A percentile compares a stretch with the other conserved stretches of the same genome.
These are phyloP conservation scores for Calonectria hawksworthii DNA, from an alignment of 2,329 filamentous ascomycete genomes.

Conservation along the genomic window DNA sequence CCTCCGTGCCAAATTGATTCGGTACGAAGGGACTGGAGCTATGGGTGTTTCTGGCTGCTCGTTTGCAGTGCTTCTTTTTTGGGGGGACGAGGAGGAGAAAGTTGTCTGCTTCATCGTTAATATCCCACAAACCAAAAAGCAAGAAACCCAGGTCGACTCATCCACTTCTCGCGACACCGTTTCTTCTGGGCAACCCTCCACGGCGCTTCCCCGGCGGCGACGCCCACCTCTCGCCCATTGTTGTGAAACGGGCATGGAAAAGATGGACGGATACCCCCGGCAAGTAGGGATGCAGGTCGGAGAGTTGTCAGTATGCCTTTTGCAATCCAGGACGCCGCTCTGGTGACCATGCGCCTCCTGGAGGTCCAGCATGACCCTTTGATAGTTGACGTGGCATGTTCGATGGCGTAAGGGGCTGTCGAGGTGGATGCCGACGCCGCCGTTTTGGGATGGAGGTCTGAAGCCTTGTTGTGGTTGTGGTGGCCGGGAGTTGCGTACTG, in stretches of 20 bases:
- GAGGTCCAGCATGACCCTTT: constrained; percentile 23
- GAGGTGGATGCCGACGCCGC: constrained; percentile 2
- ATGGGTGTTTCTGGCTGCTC: not conserved
- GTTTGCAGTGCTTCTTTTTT: not conserved
- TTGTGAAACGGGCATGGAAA: constrained; percentile 6
- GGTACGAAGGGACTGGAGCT: constrained; percentile 30
- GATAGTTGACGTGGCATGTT: constrained; percentile 44
- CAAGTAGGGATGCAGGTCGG: constrained; percentile 16
- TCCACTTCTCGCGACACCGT: constrained; percentile 10
- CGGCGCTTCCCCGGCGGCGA: not conserved
- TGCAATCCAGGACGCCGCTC: not conserved
- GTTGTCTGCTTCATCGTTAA: constrained; percentile 7
- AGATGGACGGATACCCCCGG: not conserved
- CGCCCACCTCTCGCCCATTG: not conserved
- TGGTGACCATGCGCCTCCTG: constrained; percentile 20
- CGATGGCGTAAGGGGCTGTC: constrained; percentile 16
- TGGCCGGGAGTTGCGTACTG: not conserved
- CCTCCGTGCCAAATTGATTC: constrained; percentile 38
- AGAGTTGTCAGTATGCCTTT: constrained; percentile 28
- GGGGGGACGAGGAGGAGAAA: not conserved
- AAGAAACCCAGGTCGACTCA: not conserved
- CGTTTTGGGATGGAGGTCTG: constrained; percentile 9
- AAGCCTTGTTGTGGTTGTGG: constrained; percentile 5
- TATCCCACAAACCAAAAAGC: constrained; percentile 11
- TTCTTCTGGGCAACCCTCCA: not conserved